phyloP scores from a whole-genome alignment of 768 basidiomycete genomes.

The Clitopilus passeckerianus region DNA sequence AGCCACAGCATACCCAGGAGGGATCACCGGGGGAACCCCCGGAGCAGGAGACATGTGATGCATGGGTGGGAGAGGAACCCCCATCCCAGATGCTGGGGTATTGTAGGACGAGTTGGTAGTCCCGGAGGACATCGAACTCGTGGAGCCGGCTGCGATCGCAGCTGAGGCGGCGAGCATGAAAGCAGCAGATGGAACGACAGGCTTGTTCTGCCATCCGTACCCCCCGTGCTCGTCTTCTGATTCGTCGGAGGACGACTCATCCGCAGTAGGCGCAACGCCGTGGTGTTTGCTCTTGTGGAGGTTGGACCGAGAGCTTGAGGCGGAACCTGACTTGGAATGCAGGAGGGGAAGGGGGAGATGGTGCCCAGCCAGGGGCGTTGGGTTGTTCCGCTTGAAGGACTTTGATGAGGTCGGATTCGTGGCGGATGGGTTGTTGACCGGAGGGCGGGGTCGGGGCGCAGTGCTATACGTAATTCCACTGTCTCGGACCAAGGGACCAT shows the following conservation, averaged over 20 bases:
- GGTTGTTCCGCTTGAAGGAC: not conserved
- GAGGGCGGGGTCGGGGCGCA: conserved; percentile 2
- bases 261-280: conserved; percentile 17
- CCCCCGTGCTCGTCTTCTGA: not conserved
- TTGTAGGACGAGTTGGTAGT: not conserved
- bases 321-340: conserved; percentile 8
- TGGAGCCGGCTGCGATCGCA: not conserved
- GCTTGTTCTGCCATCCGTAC: not conserved
- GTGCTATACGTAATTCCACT: conserved; percentile 16
- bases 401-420: not conserved
- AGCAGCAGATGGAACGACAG: not conserved
- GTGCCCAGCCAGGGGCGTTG: not conserved
- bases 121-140: not conserved
- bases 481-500: conserved; percentile 31
- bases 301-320: conserved; percentile 1
- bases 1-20: not conserved
- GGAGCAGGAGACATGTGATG: not conserved
- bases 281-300: conserved; percentile 8
- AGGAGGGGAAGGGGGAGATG: conserved; percentile 1
- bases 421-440: not conserved
- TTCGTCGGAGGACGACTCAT: conserved; percentile 20
- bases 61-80: not conserved
- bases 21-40: not conserved
- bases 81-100: not conserved
- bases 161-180: not conserved